These are phyloP conservation scores for Mycena sanguinolenta DNA, from an alignment of 768 basidiomycete genomes.

Conservation along the genomic window DNA sequence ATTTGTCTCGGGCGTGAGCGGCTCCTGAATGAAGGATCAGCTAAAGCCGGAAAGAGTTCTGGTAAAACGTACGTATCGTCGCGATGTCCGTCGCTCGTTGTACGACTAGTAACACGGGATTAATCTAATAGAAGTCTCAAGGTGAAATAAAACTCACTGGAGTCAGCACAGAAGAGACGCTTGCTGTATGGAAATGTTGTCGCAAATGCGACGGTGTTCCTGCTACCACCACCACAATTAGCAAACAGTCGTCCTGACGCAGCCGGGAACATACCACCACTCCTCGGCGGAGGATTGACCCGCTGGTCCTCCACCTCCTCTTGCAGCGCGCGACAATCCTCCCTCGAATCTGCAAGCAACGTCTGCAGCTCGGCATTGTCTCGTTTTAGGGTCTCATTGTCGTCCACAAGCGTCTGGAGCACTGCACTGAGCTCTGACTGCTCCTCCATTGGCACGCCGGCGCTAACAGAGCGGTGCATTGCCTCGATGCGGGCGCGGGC, in stretches of 20 bases:
- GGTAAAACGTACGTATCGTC: constrained; percentile 38
- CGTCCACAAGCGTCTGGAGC: constrained; percentile 87
- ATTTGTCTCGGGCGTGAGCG: constrained; percentile 59
- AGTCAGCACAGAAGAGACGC: constrained; percentile 58
- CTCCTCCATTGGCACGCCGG: constrained; percentile 49
- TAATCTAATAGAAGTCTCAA: not conserved
- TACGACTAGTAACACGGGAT: not conserved
- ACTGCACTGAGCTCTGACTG: constrained; percentile 75
- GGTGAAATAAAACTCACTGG: constrained; percentile 40
- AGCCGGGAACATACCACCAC: constrained; percentile 54
- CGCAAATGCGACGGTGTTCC: constrained; percentile 56
- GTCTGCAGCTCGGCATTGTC: constrained; percentile 86
- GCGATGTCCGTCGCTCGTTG: constrained; percentile 30
- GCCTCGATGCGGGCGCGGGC: constrained; percentile 73
- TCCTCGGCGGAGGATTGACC: constrained; percentile 58
- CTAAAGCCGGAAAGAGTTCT: constrained; percentile 32
- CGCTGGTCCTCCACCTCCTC: constrained; percentile 84
- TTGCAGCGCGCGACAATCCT: constrained; percentile 77
- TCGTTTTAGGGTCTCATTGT: constrained; percentile 85
- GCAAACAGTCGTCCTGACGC: not conserved
- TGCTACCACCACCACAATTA: constrained; percentile 39
- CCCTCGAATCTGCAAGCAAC: constrained; percentile 80
- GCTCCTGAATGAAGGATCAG: constrained; percentile 46
- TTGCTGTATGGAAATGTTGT: constrained; percentile 56
- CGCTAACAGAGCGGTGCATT: constrained; percentile 67